A percentile compares a stretch with the other conserved stretches of the same genome.
Conservation (phyloP, 306 rosid species). For the Dalbergia oliveri region DNA sequence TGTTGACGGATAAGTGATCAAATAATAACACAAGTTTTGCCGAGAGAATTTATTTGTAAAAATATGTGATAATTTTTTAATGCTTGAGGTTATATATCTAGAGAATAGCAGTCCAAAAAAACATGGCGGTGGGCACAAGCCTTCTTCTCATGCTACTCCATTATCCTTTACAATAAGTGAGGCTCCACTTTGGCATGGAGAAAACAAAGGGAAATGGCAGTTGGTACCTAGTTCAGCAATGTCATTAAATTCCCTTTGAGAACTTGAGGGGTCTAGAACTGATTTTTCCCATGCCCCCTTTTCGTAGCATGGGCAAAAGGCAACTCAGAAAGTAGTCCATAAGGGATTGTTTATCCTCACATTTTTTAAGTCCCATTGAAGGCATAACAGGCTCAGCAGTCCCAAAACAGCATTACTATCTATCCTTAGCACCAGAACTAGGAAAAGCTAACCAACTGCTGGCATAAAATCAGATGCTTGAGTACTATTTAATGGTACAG, state of each 20-base stretch:
- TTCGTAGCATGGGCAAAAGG: background rate
- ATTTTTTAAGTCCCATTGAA: background rate
- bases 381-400: constrained; percentile 4
- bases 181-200: constrained; percentile 14
- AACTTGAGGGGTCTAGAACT: background rate
- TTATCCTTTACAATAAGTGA: background rate
- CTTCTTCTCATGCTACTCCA: background rate
- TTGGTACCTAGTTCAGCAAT: background rate
- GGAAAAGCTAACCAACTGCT: background rate
- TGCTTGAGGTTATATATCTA: background rate
- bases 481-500: constrained; percentile 41
- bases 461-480: constrained; percentile 26
- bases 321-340: background rate
- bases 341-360: background rate
- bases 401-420: background rate
- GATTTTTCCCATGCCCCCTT: constrained; percentile 12
- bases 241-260: constrained; percentile 8
- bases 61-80: background rate
- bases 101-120: background rate
- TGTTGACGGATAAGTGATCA: background rate
- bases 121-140: background rate
- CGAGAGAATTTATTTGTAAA: background rate
- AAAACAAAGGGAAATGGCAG: constrained; percentile 7
- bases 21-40: background rate
- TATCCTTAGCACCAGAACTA: background rate